These are phyloP conservation scores for Amanita molliuscula DNA, from an alignment of 768 basidiomycete species.

Conservation along the genomic window DNA sequence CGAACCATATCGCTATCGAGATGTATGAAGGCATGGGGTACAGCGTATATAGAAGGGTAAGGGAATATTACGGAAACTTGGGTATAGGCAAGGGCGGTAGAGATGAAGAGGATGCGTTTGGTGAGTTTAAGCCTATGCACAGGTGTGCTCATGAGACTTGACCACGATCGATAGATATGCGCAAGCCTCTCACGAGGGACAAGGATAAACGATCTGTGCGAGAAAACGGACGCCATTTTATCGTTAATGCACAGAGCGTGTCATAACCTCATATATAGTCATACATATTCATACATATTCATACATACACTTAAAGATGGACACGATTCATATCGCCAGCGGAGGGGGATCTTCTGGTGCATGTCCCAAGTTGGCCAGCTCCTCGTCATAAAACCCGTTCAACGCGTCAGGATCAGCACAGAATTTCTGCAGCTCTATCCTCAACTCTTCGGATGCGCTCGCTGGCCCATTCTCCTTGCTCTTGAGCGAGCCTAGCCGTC, in stretches of 20 bases:
- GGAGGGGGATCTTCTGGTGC: constrained; percentile 45
- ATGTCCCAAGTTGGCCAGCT: constrained; percentile 38
- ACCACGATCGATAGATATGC: constrained; percentile 38
- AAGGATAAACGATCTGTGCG: constrained; percentile 53
- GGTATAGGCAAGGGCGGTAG: constrained; percentile 65
- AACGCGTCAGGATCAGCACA: constrained; percentile 50
- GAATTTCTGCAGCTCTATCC: constrained; percentile 49
- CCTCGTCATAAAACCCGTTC: constrained; percentile 63
- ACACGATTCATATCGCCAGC: constrained; percentile 26
- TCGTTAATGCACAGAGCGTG: constrained; percentile 53
- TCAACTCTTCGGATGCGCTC: constrained; percentile 50
- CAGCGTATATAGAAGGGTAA: constrained; percentile 83
- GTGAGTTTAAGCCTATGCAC: constrained; percentile 32
- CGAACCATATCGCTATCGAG: constrained; percentile 71
- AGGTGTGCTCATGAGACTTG: neutral
- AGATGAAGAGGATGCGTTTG: constrained; percentile 87
- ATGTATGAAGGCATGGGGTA: constrained; percentile 95
- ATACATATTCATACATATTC: neutral
- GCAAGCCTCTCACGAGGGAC: constrained; percentile 64
- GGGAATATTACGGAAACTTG: constrained; percentile 81
- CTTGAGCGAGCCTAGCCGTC: constrained; percentile 48
- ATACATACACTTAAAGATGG: neutral
- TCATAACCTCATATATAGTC: constrained; percentile 21
- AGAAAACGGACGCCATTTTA: constrained; percentile 61
- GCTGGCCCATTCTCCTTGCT: constrained; percentile 47